These are phyloP conservation scores for Mycena sp. DNA, from an alignment of 1,284 basidiomycete genomes.

Conservation along the genomic window DNA sequence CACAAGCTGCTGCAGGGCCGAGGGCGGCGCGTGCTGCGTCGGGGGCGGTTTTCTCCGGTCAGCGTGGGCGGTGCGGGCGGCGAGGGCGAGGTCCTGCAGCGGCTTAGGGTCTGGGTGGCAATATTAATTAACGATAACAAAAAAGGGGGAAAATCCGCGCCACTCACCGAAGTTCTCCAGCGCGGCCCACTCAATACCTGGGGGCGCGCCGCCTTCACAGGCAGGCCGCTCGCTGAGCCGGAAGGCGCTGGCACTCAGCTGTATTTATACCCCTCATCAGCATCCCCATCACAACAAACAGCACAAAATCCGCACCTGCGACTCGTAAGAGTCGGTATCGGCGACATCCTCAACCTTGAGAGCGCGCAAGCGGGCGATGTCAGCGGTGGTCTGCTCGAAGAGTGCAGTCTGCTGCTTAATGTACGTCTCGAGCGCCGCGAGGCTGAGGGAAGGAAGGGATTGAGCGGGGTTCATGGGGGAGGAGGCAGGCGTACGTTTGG, in stretches of 20 bases:
- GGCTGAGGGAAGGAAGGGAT: constrained; percentile 47
- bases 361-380: constrained; percentile 63
- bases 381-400: constrained; percentile 64
- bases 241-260: constrained; percentile 51
- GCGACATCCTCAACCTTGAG: constrained; percentile 50
- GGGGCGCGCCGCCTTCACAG: constrained; percentile 48
- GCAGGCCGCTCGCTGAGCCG: constrained; percentile 51
- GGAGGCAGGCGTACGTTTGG: constrained; percentile 57
- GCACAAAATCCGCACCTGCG: constrained; percentile 31
- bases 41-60: constrained; percentile 49
- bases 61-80: constrained; percentile 45
- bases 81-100: constrained; percentile 54
- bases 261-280: constrained; percentile 36
- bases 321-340: constrained; percentile 42
- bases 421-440: constrained; percentile 73
- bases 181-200: constrained; percentile 58
- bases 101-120: constrained; percentile 47
- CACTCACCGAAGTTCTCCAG: constrained; percentile 56
- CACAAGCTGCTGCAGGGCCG: constrained; percentile 70
- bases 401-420: constrained; percentile 66
- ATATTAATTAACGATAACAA: constrained; percentile 10
- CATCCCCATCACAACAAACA: not conserved
- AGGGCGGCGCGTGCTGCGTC: constrained; percentile 56
- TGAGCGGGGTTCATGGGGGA: not conserved
- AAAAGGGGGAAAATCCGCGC: not conserved